phyloP scores from a whole-genome alignment of 2,329 filamentous ascomycete genomes.

The Lojkania enalia region DNA sequence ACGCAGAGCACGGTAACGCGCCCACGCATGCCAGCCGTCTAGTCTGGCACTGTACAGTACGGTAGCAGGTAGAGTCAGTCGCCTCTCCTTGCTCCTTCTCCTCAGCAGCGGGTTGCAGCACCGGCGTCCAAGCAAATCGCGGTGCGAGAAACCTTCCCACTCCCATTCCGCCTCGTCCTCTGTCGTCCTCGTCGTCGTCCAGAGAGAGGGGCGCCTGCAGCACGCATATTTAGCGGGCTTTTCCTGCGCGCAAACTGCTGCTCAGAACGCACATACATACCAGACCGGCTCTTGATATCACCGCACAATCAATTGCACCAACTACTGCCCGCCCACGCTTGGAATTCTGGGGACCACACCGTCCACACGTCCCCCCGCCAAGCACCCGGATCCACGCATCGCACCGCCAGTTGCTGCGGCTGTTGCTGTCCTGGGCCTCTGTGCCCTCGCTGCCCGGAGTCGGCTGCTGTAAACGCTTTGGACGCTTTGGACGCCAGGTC shows the following conservation, averaged over 20 bases:
- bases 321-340: slow-evolving; percentile 19
- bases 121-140: background rate
- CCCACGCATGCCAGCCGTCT: slow-evolving; percentile 21
- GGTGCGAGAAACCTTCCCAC: slow-evolving; percentile 6
- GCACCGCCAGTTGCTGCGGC: slow-evolving; percentile 21
- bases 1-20: too few relatives aligned
- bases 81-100: too few relatives aligned
- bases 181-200: slow-evolving; percentile 12
- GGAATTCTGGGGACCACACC: slow-evolving; percentile 17
- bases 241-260: slow-evolving; percentile 17
- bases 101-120: background rate
- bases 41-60: too few relatives aligned
- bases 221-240: slow-evolving; percentile 25
- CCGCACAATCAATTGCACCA: slow-evolving; percentile 21
- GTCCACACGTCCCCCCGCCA: slow-evolving; percentile 26
- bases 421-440: slow-evolving; percentile 2
- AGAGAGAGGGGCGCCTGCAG: slow-evolving; percentile 24
- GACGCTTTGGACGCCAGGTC: slow-evolving; percentile 4
- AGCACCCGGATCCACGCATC: slow-evolving; percentile 33
- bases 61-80: too few relatives aligned
- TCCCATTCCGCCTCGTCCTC: background rate
- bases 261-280: slow-evolving; percentile 19
- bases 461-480: slow-evolving; percentile 9
- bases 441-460: background rate
- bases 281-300: slow-evolving; percentile 20